Base-by-base conservation (phyloP, 2,329 filamentous ascomycete species). In the Aphanocladium album region DNA sequence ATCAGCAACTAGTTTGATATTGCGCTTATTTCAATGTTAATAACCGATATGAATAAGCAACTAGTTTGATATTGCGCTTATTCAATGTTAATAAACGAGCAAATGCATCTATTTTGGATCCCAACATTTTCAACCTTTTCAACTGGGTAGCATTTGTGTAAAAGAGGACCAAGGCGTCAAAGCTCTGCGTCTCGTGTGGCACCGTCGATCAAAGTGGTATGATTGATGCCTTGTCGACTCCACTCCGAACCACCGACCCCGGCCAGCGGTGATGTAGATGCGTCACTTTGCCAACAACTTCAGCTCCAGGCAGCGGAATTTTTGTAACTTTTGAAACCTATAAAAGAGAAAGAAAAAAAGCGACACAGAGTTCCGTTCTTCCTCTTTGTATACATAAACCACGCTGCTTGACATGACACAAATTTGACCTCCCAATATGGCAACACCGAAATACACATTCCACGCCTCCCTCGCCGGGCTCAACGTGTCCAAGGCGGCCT, bases 211-310 rank as follows among this genome's bases (percentile, higher is more conserved):
- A n/a, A n/a, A n/a, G n/a, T 35, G 37, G 4, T 7, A 55, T 55
- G 17, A 23, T 33, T 55, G 52, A 45, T 55, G 52, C 52, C 52
- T 55, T 45, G 52, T 5, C n/a, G 52, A 55, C 52, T 55, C 52
- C 52, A 55, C 52, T 45, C 52, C 52, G 41, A 3, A 12, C 23
- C 39, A 14, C 35, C 27, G n/a, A 49, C 6, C n/a, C 7, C 46
- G 46, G 49, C 49, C 17, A 27, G 16, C 35, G 30, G 21, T 17
- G 33, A 53, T 23, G 30, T 39, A 30, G 19, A 37, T 8, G 25
- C 35, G 54, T 33, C 45, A 9, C 54, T 37, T 49, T 6, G 8
- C 67, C 67, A 7, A 71, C 19, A 21, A 72, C 63, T 30, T 63
- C 63, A 23, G 51, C 61, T 37, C 62, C 57, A 57, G 35, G 46